phyloP scores from a whole-genome alignment of 306 rosid genomes.

The Acacia acuminata region DNA sequence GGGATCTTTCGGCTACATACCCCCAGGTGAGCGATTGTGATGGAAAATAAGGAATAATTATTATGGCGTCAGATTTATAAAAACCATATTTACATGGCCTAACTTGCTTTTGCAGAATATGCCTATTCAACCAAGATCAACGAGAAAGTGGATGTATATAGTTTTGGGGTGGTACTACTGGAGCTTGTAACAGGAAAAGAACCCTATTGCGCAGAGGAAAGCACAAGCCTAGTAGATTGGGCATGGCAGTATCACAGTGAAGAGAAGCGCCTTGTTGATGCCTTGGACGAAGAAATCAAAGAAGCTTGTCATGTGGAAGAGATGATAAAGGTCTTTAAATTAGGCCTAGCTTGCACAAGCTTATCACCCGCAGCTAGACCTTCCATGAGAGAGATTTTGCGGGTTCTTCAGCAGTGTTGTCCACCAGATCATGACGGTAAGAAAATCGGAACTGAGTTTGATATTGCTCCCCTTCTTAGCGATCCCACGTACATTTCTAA shows the following conservation, averaged over 20 bases:
- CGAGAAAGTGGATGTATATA: slow-evolving; percentile 77
- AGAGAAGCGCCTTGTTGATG: slow-evolving; percentile 50
- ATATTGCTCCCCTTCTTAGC: slow-evolving; percentile 59
- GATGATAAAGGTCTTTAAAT: slow-evolving; percentile 63
- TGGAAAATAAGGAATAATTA: background rate
- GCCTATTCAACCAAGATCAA: slow-evolving; percentile 66
- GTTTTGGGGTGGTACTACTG: slow-evolving; percentile 87
- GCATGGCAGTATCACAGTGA: slow-evolving; percentile 58
- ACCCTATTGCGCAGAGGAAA: slow-evolving; percentile 52
- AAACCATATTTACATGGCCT: background rate
- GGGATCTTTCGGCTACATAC: slow-evolving; percentile 86
- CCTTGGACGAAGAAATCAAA: slow-evolving; percentile 60
- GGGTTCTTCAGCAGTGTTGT: slow-evolving; percentile 56
- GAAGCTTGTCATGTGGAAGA: slow-evolving; percentile 51
- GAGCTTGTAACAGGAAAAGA: slow-evolving; percentile 83
- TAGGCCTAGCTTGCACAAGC: slow-evolving; percentile 81
- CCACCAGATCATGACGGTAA: slow-evolving; percentile 32
- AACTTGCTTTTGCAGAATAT: slow-evolving; percentile 58
- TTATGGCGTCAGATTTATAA: background rate
- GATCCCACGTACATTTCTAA: slow-evolving; percentile 51
- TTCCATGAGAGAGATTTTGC: slow-evolving; percentile 65
- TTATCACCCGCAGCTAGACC: slow-evolving; percentile 66
- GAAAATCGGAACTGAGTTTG: slow-evolving; percentile 47
- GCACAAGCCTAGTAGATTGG: slow-evolving; percentile 73
- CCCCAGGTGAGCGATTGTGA: slow-evolving; percentile 64